Evolutionary conservation across 2,329 filamentous ascomycete genomes (phyloP).

Genomic region (Septoria linicola): DNA sequence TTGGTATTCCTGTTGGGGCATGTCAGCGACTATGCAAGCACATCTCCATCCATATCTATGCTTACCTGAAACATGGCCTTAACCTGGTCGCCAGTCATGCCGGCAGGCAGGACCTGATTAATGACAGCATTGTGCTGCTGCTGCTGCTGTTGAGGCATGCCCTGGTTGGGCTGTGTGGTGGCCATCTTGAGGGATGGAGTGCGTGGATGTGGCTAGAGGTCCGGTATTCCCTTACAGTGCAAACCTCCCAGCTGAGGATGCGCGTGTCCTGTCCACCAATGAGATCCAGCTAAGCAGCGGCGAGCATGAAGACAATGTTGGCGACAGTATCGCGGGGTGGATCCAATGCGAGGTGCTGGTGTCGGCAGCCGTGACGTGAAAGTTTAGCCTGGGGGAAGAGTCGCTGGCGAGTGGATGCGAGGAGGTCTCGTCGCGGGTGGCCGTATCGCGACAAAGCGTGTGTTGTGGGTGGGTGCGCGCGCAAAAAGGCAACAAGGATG

Average conservation of each 20-base stretch:
- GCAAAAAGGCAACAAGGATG: conserved; percentile 1
- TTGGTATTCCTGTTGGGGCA: conserved; percentile 68
- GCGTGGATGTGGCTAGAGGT: conserved; percentile 13
- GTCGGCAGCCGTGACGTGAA: conserved; percentile 3
- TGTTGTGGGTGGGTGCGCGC: conserved; percentile 3
- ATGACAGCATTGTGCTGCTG: conserved; percentile 23
- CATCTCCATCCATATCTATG: conserved; percentile 18
- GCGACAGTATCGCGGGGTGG: not conserved
- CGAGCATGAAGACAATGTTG: conserved; percentile 13
- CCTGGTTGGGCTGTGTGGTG: conserved; percentile 32
- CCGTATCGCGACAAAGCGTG: not conserved
- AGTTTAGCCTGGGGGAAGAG: conserved; percentile 9
- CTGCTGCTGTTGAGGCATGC: conserved; percentile 28
- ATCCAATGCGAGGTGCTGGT: conserved; percentile 12
- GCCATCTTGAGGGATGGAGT: conserved; percentile 28
- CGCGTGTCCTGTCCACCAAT: conserved; percentile 22
- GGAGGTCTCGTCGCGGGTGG: conserved; percentile 7
- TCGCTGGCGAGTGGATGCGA: conserved; percentile 15
- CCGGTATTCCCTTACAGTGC: conserved; percentile 17
- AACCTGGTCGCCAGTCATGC: conserved; percentile 72
- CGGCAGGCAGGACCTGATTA: conserved; percentile 38
- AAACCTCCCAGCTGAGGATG: conserved; percentile 20
- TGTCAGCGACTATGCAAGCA: conserved; percentile 18
- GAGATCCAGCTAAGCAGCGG: conserved; percentile 10
- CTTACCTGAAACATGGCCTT: conserved; percentile 70